Evolutionary conservation across 2,329 filamentous ascomycete species (phyloP), one percentile per base, ranked within the genome.

Genomic region (Colletotrichum camelliae): DNA sequence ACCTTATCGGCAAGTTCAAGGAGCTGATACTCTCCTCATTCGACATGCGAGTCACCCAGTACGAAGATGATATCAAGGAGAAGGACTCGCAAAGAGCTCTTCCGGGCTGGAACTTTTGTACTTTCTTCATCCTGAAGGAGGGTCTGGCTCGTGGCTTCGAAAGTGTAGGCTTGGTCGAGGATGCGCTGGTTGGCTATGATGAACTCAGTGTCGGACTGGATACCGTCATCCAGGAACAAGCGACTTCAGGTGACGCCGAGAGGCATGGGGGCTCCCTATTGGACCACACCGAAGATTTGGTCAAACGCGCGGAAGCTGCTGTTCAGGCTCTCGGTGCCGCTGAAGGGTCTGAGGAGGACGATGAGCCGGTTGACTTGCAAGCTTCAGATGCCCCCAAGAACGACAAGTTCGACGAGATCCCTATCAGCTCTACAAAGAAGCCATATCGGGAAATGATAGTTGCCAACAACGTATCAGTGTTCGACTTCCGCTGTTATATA

Each of bases 101-200:
- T 21, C 97, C 97, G 0, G 97, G 97, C 1, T 99, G 97, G 97
- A 99, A 99, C 82, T 99, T 99, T 82, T 98, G 97, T 85, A 99
- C 97, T 0, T 99, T 99, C 83, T 99, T 99, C 83, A 96, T 99
- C 18, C 89, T 99, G 10, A 99, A 99, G 81, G 97, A 99, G 84
- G 97, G 97, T 0, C 87, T 99, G 43, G 96, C 97, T 2, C 91
- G 95, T 79, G 97, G 96, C 0, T 98, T 99, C 79, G 97, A 99
- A 84, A 98, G 95, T 82, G 96, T 98, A 4, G 97, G 97, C 1
- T 88, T 99, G 12, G 95, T 98, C 10, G 97, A 99, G 81, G 97
- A 99, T 88, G 96, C 97, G 4, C 87, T 99, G 52, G 94, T 97
- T 6, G 95, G 96, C 16, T 99, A 99, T 80, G 97, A 98, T 83